Conservation (phyloP, 2,329 filamentous ascomycete genomes). For the Ceratocystis variospora region DNA sequence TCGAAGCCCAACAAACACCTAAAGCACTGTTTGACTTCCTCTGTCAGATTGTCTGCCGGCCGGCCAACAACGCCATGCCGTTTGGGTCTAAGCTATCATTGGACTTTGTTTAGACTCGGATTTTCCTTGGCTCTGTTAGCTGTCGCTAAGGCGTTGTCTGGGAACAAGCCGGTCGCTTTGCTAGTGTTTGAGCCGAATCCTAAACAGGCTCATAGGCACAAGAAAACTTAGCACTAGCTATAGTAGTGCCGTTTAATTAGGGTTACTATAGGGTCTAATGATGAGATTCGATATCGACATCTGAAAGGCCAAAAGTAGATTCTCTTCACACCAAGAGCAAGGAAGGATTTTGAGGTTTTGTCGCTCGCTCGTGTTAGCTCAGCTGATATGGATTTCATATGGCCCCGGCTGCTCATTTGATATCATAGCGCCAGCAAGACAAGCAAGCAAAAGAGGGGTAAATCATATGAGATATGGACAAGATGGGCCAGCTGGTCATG, state of each 20-base stretch:
- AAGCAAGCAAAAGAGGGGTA: neutral
- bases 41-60: neutral
- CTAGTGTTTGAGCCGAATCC: conserved; percentile 4
- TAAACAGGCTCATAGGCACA: neutral
- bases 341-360: neutral
- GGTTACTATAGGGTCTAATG: neutral
- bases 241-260: neutral
- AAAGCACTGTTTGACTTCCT: neutral
- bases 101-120: neutral
- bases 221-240: neutral
- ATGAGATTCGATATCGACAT: neutral
- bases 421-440: neutral
- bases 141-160: neutral
- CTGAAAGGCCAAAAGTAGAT: neutral
- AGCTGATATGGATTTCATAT: neutral
- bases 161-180: neutral
- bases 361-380: neutral
- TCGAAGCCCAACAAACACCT: neutral
- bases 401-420: neutral
- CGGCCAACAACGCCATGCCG: neutral
- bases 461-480: neutral
- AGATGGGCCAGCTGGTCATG: neutral
- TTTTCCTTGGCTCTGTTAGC: neutral
- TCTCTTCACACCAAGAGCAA: neutral
- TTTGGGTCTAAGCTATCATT: neutral